A percentile compares a stretch with the other conserved stretches of the same genome.
Conservation (phyloP, 2,329 filamentous ascomycete genomes). For the Venturiaceae sp. region DNA sequence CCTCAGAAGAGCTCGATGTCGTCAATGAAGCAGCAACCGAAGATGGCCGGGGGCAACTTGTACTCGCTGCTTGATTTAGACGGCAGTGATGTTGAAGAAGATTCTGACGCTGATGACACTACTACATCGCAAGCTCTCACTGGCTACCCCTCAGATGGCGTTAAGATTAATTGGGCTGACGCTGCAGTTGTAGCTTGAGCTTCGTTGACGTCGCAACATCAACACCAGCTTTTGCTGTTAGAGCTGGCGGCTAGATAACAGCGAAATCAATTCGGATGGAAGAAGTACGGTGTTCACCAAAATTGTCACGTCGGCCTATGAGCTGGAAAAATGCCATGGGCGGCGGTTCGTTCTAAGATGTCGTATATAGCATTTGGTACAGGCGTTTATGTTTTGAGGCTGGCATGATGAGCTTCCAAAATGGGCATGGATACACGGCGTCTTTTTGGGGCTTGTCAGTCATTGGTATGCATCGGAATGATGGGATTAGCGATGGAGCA, state of each 20-base stretch:
- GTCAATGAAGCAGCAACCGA: slow-evolving; percentile 12
- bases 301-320: not conserved
- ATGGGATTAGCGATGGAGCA: not conserved
- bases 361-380: not conserved
- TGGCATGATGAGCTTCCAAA: not conserved
- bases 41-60: not conserved
- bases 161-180: slow-evolving; percentile 6
- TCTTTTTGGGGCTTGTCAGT: not conserved
- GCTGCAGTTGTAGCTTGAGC: not conserved
- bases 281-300: not conserved
- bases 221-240: not conserved
- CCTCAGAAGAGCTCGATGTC: slow-evolving; percentile 16
- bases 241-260: not conserved
- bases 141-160: not conserved
- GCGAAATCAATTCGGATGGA: not conserved
- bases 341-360: not conserved
- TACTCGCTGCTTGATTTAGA: slow-evolving; percentile 37
- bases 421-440: not conserved
- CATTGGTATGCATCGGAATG: not conserved
- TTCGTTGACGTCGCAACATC: not conserved
- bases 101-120: slow-evolving; percentile 1
- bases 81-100: slow-evolving; percentile 27
- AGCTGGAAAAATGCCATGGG: not conserved
- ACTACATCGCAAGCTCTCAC: slow-evolving; percentile 2
- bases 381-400: not conserved